Evolutionary conservation across 2,329 filamentous ascomycete genomes (phyloP), one percentile per base, ranked within the genome.

Genomic region (Furcasterigmium furcatum): DNA sequence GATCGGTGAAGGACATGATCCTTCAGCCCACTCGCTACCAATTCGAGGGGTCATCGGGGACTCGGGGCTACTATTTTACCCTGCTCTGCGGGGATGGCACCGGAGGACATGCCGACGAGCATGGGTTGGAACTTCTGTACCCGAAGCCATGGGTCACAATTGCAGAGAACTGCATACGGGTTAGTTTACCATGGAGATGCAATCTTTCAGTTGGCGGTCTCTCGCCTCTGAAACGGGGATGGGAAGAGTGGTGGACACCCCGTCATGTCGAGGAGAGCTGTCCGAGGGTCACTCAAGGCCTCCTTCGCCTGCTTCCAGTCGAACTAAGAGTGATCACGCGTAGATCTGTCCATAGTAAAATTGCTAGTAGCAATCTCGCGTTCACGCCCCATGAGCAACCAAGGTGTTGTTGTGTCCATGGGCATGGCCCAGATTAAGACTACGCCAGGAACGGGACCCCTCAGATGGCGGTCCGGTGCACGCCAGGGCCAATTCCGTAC

Each of bases 401-500:
- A 46, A 2, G 47, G 44, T 3, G 40, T 46, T 4, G 34, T 46
- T 3, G 47, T 46, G 20, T 46, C 36, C 12, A 44, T 5, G 12
- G 47, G 47, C 47, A 49, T 49, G 14, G 43, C 1, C 9, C 44
- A 16, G 20, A 41, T 36, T 18, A 49, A 49, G 9, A 18, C 35
- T 5, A 49, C 19, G 18, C 47, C 2, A 58, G n/a, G 32, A 55
- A 55, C 9, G 54, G 46, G n/a, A 39, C 50, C n/a, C 51, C 20
- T 54, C 54, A 57, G 18, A 45, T 45, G 9, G 41, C 44, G 1
- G 57, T 45, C 0, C 25, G 32, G 45, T 57, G 46, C 1, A 50
- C 9, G 9, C 47, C 34, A 2, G 21, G 32, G 22, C 58, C 58
- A 12, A 62, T 47, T 8, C 51, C 55, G 42, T 56, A 60, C 60